phyloP scores from a whole-genome alignment of 441 rosid genomes.

The Adansonia madagascariensis region DNA sequence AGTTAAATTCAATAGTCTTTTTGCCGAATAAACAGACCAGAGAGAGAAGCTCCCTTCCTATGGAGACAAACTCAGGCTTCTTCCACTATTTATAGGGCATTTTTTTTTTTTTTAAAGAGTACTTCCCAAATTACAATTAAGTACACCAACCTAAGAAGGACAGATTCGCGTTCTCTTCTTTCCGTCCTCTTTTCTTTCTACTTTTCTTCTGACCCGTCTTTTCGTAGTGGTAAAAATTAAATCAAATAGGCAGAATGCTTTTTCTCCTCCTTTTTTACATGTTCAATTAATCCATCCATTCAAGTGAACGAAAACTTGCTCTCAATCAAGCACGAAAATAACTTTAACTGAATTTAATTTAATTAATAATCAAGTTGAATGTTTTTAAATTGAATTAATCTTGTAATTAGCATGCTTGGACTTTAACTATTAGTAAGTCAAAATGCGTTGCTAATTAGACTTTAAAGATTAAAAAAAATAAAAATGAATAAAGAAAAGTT shows the following conservation, averaged over 20 bases:
- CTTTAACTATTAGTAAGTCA: background rate
- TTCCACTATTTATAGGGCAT: slow-evolving; percentile 41
- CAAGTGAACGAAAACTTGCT: background rate
- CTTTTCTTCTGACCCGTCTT: background rate
- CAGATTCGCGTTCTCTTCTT: background rate
- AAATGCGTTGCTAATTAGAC: background rate
- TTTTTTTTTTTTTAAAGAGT: background rate
- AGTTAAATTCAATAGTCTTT: slow-evolving; percentile 19
- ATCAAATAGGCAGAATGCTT: background rate
- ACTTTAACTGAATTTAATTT: background rate
- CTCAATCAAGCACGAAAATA: background rate
- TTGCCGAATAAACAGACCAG: background rate
- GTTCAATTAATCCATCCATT: no score
- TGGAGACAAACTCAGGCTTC: slow-evolving; percentile 22
- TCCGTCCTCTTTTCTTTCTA: background rate
- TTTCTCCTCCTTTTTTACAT: no score
- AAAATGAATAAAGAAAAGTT: background rate
- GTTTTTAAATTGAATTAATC: background rate
- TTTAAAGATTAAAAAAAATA: background rate
- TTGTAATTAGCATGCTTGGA: background rate
- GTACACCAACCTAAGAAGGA: background rate
- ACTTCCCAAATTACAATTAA: background rate
- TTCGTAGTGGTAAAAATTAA: background rate
- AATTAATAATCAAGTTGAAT: background rate
- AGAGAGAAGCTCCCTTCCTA: slow-evolving; percentile 18